phyloP scores from a whole-genome alignment of 2,329 filamentous ascomycete genomes.

The Madurella fahalii region DNA sequence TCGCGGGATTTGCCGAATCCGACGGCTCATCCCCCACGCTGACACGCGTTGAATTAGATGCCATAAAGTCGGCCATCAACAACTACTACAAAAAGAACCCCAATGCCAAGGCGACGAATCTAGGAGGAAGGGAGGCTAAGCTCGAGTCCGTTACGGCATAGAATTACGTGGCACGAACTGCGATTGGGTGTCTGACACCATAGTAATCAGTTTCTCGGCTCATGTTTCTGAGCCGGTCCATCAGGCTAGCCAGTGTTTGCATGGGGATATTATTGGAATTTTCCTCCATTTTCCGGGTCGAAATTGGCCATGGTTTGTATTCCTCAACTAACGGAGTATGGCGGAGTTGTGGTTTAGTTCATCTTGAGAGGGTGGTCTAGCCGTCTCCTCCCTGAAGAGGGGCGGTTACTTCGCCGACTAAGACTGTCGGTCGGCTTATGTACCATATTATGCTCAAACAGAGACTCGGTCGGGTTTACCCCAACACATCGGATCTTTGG shows the following conservation, averaged over 20 bases:
- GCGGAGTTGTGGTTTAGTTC: constrained; percentile 14
- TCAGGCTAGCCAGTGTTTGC: too few relatives aligned
- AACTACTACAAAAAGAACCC: constrained; percentile 93
- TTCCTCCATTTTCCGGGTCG: neutral
- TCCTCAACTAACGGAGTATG: constrained; percentile 12
- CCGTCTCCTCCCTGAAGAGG: too few relatives aligned
- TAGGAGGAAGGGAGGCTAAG: constrained; percentile 68
- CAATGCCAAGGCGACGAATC: constrained; percentile 65
- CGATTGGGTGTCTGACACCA: neutral
- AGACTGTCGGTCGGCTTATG: neutral
- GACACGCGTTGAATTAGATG: constrained; percentile 46
- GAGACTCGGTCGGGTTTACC: neutral
- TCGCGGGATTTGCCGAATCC: neutral
- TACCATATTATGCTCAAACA: neutral
- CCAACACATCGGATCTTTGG: too few relatives aligned
- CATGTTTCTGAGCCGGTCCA: neutral
- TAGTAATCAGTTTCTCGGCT: neutral
- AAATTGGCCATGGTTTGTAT: constrained; percentile 8
- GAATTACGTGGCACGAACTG: neutral
- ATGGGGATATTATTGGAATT: too few relatives aligned
- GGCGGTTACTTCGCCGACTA: too few relatives aligned
- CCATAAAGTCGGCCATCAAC: constrained; percentile 85
- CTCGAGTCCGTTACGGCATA: constrained; percentile 37
- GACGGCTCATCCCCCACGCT: neutral
- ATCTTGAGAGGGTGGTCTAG: neutral